Conservation (phyloP, 768 basidiomycete genomes). For the Lactarius hengduanensis region DNA sequence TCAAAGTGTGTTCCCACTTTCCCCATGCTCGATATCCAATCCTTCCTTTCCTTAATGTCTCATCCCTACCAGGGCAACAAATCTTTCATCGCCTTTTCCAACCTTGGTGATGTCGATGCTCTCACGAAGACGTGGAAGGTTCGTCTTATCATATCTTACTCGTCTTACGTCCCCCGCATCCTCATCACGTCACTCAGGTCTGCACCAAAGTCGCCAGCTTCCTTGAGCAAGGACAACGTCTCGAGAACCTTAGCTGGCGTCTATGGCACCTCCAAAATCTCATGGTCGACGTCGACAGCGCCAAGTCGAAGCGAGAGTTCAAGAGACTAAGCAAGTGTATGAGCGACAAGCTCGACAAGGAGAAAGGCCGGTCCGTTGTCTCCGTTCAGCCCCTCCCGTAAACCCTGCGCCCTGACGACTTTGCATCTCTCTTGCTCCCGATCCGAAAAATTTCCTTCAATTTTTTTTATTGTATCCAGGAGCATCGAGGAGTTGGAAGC, state of each 20-base stretch:
- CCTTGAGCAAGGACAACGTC: slow-evolving; percentile 87
- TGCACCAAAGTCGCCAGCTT: slow-evolving; percentile 89
- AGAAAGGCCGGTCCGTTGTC: slow-evolving; percentile 76
- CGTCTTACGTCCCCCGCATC: slow-evolving; percentile 13
- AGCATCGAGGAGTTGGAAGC: slow-evolving; percentile 84
- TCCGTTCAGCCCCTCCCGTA: slow-evolving; percentile 9
- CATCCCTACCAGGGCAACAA: slow-evolving; percentile 69
- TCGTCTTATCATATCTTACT: slow-evolving; percentile 22
- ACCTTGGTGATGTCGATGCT: slow-evolving; percentile 79
- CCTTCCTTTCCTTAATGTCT: slow-evolving; percentile 27
- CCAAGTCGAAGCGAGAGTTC: slow-evolving; percentile 86
- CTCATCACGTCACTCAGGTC: slow-evolving; percentile 46
- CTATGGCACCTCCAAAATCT: slow-evolving; percentile 91
- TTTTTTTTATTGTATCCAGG: slow-evolving; percentile 39
- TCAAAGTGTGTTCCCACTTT: slow-evolving; percentile 53
- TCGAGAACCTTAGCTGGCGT: slow-evolving; percentile 91
- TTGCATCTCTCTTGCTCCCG: slow-evolving; percentile 32
- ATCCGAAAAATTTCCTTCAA: neutral
- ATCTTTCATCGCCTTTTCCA: slow-evolving; percentile 91
- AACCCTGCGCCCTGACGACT: slow-evolving; percentile 24
- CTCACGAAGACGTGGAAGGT: slow-evolving; percentile 93
- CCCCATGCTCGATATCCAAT: slow-evolving; percentile 25
- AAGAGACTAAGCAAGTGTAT: slow-evolving; percentile 84
- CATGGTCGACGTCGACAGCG: slow-evolving; percentile 89
- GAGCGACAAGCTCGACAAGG: slow-evolving; percentile 91